Conservation (phyloP, 352 stramenopile species). For the Detonula confervacea region DNA sequence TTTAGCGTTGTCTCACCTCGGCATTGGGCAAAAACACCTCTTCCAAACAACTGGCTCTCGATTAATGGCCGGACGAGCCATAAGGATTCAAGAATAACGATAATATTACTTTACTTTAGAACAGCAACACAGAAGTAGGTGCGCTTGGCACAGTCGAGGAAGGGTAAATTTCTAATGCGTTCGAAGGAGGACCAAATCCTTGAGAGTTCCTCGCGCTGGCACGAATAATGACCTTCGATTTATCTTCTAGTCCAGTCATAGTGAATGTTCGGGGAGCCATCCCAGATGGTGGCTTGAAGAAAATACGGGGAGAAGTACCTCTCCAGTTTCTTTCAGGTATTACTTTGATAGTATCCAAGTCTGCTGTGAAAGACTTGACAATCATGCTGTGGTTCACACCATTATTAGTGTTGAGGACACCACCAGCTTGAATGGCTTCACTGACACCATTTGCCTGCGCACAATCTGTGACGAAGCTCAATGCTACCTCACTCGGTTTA, state of each 20-base stretch:
- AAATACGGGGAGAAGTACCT: conserved; percentile 54
- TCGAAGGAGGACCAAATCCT: conserved; percentile 47
- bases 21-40: too few relatives aligned
- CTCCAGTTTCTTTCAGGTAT: conserved; percentile 63
- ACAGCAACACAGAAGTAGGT: conserved; percentile 37
- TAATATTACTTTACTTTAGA: conserved; percentile 1
- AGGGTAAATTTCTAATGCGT: conserved; percentile 30
- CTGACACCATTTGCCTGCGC: conserved; percentile 37
- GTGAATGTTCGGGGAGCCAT: conserved; percentile 34
- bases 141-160: conserved; percentile 40
- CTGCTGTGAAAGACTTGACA: conserved; percentile 52
- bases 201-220: conserved; percentile 49
- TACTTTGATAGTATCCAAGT: conserved; percentile 48
- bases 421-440: conserved; percentile 29
- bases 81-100: too few relatives aligned
- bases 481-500: conserved; percentile 5
- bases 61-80: too few relatives aligned
- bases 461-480: conserved; percentile 51
- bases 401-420: conserved; percentile 35
- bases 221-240: conserved; percentile 32
- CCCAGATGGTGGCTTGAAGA: conserved; percentile 55
- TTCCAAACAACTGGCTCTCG: too few relatives aligned
- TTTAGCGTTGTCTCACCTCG: too few relatives aligned
- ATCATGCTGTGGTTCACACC: conserved; percentile 55
- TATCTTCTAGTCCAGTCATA: conserved; percentile 36